phyloP scores from a whole-genome alignment of 345 rosid species.

The Eucalyptus leucophloia region DNA sequence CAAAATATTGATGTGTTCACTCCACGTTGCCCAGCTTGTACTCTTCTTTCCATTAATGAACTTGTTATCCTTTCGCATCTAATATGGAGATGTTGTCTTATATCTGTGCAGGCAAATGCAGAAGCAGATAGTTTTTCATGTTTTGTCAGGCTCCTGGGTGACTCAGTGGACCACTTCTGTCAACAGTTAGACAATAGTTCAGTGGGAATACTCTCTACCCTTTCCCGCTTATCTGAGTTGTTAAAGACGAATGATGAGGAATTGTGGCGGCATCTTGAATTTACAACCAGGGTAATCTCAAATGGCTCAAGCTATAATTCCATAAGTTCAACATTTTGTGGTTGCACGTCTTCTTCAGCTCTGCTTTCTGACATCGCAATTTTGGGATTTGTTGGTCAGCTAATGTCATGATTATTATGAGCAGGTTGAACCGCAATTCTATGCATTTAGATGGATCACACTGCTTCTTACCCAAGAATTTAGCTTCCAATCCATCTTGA shows the following conservation, averaged over 20 bases:
- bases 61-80: background rate
- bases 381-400: background rate
- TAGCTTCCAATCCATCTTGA: conserved; percentile 38
- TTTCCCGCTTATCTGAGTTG: conserved; percentile 42
- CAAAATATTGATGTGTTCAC: background rate
- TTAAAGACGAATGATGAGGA: conserved; percentile 52
- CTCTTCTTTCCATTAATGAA: background rate
- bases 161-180: conserved; percentile 69
- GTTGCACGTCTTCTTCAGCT: background rate
- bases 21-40: background rate
- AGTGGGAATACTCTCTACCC: conserved; percentile 55
- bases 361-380: background rate
- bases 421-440: conserved; percentile 68
- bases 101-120: conserved; percentile 26
- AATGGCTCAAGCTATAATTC: background rate
- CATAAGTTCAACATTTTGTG: background rate
- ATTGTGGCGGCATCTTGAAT: conserved; percentile 59
- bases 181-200: conserved; percentile 62
- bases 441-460: conserved; percentile 68
- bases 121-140: conserved; percentile 40
- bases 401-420: background rate
- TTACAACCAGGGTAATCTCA: conserved; percentile 30
- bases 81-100: background rate
- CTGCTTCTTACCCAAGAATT: conserved; percentile 69
- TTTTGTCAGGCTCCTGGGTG: conserved; percentile 46